These are phyloP conservation scores for Amaranthus hypochondriacus DNA, from an alignment of 148 eudicot genomes.

Conservation along the genomic window DNA sequence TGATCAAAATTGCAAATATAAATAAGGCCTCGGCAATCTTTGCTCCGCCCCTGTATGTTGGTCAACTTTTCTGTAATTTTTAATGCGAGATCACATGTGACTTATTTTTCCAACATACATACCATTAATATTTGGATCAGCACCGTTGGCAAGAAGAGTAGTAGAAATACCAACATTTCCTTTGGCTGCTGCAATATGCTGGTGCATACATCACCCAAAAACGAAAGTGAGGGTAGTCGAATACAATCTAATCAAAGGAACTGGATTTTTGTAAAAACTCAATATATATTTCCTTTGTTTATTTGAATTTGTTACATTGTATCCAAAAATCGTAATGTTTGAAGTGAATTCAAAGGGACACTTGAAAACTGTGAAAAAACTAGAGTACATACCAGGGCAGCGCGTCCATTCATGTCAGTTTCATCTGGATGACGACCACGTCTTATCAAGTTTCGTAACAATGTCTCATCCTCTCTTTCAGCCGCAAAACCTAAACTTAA, in stretches of 20 bases:
- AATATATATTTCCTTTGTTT: not conserved
- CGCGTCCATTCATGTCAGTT: slow-evolving; percentile 50
- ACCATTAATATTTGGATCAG: slow-evolving; percentile 80
- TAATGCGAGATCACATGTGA: too few relatives aligned
- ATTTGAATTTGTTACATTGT: too few relatives aligned
- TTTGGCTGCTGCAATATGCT: slow-evolving; percentile 72
- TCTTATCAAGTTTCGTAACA: slow-evolving; percentile 55
- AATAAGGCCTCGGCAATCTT: too few relatives aligned
- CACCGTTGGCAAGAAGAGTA: slow-evolving; percentile 59
- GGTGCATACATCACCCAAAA: slow-evolving; percentile 17
- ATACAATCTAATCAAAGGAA: not conserved
- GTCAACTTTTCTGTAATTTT: too few relatives aligned
- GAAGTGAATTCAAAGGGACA: too few relatives aligned
- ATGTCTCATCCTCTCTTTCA: slow-evolving; percentile 50
- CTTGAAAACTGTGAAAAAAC: too few relatives aligned
- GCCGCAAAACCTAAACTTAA: slow-evolving; percentile 74
- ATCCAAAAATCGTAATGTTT: too few relatives aligned
- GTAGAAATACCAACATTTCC: slow-evolving; percentile 52
- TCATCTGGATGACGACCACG: slow-evolving; percentile 65
- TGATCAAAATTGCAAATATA: too few relatives aligned
- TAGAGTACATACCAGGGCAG: slow-evolving; percentile 45
- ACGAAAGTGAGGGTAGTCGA: not conserved
- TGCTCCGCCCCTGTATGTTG: too few relatives aligned
- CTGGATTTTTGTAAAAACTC: not conserved
- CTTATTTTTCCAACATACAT: not conserved